Evolutionary conservation across 2,329 filamentous ascomycete species (phyloP).

Genomic region (Penicillium sp.): DNA sequence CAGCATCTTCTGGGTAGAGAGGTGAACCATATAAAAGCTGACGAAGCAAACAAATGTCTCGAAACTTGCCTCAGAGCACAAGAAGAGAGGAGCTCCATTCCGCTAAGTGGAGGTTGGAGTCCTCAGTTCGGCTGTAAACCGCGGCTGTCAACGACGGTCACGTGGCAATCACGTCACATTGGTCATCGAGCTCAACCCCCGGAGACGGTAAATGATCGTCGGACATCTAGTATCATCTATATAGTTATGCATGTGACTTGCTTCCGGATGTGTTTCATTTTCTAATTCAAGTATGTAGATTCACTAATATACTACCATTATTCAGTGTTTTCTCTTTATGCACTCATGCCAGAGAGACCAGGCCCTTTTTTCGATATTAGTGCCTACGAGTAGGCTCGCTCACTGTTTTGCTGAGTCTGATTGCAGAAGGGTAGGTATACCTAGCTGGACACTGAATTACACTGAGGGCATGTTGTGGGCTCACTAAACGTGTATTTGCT

Average conservation of each 20-base stretch:
- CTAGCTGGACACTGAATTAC: background rate
- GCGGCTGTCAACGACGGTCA: slow-evolving; percentile 14
- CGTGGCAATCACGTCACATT: slow-evolving; percentile 6
- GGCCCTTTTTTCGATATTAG: background rate
- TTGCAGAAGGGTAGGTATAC: background rate
- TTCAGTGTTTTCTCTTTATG: background rate
- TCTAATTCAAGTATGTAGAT: background rate
- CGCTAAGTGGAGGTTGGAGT: slow-evolving; percentile 5
- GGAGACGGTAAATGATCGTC: background rate
- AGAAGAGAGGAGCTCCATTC: background rate
- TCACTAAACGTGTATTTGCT: background rate
- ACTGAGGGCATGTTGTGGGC: background rate
- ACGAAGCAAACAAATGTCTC: background rate
- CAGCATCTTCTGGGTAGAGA: slow-evolving; percentile 2
- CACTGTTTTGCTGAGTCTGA: background rate
- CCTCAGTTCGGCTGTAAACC: slow-evolving; percentile 14
- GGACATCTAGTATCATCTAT: background rate
- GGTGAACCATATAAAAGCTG: background rate
- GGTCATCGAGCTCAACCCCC: background rate
- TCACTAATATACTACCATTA: too few relatives aligned
- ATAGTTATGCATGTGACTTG: background rate
- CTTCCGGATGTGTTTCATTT: background rate
- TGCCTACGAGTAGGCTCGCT: background rate
- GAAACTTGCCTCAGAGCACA: background rate
- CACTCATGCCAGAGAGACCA: background rate